These are phyloP conservation scores for Kappamyces sp. DNA, from an alignment of 192 early-diverging fungal species.

Conservation along the genomic window DNA sequence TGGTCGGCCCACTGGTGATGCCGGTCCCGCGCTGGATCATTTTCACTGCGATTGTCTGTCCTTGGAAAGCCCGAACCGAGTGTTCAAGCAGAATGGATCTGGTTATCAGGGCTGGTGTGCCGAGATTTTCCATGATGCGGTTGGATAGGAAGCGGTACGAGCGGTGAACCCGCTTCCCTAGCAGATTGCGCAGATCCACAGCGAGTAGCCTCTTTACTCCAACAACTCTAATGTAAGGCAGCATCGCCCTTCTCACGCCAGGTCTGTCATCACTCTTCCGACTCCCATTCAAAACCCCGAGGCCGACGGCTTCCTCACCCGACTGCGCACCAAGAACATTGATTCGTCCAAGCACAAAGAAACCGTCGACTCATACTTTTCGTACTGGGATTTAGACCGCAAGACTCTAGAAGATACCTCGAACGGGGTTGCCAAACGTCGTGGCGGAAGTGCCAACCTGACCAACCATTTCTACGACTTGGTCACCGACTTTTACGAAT, in stretches of 20 bases:
- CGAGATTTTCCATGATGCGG: no score
- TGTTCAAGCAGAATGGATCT: no score
- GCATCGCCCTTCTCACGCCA: background rate
- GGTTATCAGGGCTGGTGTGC: no score
- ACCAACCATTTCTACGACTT: constrained; percentile 51
- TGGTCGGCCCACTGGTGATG: no score
- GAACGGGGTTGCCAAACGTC: constrained; percentile 28
- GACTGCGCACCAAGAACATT: constrained; percentile 42
- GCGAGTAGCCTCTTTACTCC: no score
- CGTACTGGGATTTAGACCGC: constrained; percentile 38
- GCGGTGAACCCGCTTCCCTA: no score
- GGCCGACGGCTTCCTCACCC: constrained; percentile 31
- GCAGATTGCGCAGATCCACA: no score
- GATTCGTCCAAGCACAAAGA: constrained; percentile 31
- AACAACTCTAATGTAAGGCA: no score
- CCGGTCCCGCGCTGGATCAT: no score
- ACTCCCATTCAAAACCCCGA: constrained; percentile 39
- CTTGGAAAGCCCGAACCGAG: no score
- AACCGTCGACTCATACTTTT: constrained; percentile 40
- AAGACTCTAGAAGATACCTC: constrained; percentile 27
- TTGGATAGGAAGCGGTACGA: no score
- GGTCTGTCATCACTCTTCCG: constrained; percentile 13
- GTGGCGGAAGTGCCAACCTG: constrained; percentile 27
- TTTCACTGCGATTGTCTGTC: no score
- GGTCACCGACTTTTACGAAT: constrained; percentile 52